Evolutionary conservation across 306 rosid genomes (phyloP).

Genomic region (Rosa chinensis): DNA sequence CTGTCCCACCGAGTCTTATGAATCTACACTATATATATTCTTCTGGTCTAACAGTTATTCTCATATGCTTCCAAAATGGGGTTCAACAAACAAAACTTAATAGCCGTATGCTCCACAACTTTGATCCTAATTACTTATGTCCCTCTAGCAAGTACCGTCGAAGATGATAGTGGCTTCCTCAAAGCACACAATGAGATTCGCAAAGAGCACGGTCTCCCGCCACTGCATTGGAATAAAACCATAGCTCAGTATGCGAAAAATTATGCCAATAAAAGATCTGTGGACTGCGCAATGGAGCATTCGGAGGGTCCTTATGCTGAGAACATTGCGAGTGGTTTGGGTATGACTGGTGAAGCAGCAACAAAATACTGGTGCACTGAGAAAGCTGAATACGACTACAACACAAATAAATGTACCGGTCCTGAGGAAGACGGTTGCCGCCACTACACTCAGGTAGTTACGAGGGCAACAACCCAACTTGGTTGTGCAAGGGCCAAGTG

Average conservation of each 20-base stretch:
- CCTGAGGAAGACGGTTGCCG: conserved; percentile 39
- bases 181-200: conserved; percentile 4
- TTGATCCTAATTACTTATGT: background rate
- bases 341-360: conserved; percentile 31
- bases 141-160: no score
- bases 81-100: background rate
- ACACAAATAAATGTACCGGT: conserved; percentile 38
- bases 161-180: no score
- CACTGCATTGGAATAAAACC: conserved; percentile 10
- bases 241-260: conserved; percentile 41
- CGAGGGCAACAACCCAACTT: conserved; percentile 32
- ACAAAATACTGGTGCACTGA: conserved; percentile 51
- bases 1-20: no score
- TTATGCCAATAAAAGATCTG: conserved; percentile 34
- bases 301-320: conserved; percentile 48
- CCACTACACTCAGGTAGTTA: conserved; percentile 56
- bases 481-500: conserved; percentile 58
- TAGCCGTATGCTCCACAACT: background rate
- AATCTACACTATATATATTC: no score
- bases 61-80: background rate
- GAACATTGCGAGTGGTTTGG: conserved; percentile 44
- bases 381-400: conserved; percentile 36
- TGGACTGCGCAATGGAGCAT: conserved; percentile 47
- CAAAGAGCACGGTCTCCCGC: background rate
- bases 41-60: background rate